Conservation (phyloP, 805 yeast genomes). For the Kodamaea kaohsiungensis region DNA sequence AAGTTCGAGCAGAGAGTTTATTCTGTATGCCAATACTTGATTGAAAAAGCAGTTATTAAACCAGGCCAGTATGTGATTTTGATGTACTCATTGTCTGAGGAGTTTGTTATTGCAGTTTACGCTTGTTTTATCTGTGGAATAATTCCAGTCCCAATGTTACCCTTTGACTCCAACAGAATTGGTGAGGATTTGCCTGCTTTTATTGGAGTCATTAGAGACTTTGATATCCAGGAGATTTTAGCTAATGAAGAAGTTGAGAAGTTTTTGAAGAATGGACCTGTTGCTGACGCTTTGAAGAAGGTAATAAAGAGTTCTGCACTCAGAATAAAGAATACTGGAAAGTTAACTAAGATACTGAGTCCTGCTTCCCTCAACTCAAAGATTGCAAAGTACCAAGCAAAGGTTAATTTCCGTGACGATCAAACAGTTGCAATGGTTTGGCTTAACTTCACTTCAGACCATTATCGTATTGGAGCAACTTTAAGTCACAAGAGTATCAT, state of each 20-base stretch:
- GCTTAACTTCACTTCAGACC: slow-evolving; percentile 73
- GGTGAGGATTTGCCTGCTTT: slow-evolving; percentile 76
- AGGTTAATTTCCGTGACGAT: slow-evolving; percentile 38
- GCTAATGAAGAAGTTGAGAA: slow-evolving; percentile 77
- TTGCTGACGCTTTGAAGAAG: slow-evolving; percentile 58
- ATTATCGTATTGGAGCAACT: slow-evolving; percentile 57
- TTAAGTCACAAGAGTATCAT: slow-evolving; percentile 64
- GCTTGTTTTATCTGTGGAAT: slow-evolving; percentile 86
- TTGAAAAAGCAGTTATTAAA: slow-evolving; percentile 61
- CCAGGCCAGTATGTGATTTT: slow-evolving; percentile 76
- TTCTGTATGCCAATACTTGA: slow-evolving; percentile 69
- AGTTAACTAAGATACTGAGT: slow-evolving; percentile 46
- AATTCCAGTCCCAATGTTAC: slow-evolving; percentile 73
- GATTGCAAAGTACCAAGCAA: slow-evolving; percentile 44
- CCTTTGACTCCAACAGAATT: slow-evolving; percentile 63
- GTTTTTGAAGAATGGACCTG: slow-evolving; percentile 65
- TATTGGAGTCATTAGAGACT: slow-evolving; percentile 65
- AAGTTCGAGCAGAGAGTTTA: slow-evolving; percentile 76
- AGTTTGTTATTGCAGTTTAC: slow-evolving; percentile 75
- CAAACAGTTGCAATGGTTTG: slow-evolving; percentile 59
- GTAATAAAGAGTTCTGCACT: slow-evolving; percentile 41
- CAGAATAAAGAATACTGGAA: slow-evolving; percentile 66
- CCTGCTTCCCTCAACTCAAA: slow-evolving; percentile 43
- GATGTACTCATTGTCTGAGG: slow-evolving; percentile 86
- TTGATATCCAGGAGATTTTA: slow-evolving; percentile 67